Evolutionary conservation across 192 early-diverging fungal species (phyloP).

Genomic region (Podochytrium sp.): DNA sequence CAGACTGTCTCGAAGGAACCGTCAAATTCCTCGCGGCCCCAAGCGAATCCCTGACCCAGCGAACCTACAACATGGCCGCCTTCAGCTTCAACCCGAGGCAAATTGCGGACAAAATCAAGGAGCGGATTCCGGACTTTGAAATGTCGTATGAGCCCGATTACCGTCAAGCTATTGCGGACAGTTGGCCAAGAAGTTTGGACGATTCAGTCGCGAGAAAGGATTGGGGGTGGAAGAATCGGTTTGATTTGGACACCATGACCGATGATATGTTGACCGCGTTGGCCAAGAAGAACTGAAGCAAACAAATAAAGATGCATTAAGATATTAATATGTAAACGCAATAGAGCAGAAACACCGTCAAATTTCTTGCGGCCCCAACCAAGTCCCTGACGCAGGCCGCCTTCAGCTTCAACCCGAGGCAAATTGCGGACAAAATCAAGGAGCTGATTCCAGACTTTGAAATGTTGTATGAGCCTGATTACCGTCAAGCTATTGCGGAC

Average conservation of each 20-base stretch:
- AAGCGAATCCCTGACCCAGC: constrained; percentile 51
- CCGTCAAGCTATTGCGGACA: constrained; percentile 69
- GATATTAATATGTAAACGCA: too few relatives aligned
- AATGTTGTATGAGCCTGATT: constrained; percentile 62
- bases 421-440: constrained; percentile 59
- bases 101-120: constrained; percentile 57
- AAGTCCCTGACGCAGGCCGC: constrained; percentile 59
- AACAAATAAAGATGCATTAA: neutral
- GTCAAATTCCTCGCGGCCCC: constrained; percentile 62
- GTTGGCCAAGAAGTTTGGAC: constrained; percentile 67
- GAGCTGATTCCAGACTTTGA: constrained; percentile 56
- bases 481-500: constrained; percentile 68
- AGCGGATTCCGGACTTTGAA: constrained; percentile 55
- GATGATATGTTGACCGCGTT: constrained; percentile 55
- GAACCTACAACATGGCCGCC: constrained; percentile 68
- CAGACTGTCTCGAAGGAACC: constrained; percentile 69
- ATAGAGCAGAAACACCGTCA: too few relatives aligned
- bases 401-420: constrained; percentile 60
- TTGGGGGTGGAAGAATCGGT: constrained; percentile 69
- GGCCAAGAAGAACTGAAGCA: neutral
- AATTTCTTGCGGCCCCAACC: constrained; percentile 57
- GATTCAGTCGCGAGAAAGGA: constrained; percentile 61
- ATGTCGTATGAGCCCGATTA: constrained; percentile 64
- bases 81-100: constrained; percentile 64
- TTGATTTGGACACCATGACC: constrained; percentile 61